A percentile compares a stretch with the other conserved stretches of the same genome.
phyloP scores from a whole-genome alignment of 495 filamentous ascomycete genomes.

The Filosporella fistucella region DNA sequence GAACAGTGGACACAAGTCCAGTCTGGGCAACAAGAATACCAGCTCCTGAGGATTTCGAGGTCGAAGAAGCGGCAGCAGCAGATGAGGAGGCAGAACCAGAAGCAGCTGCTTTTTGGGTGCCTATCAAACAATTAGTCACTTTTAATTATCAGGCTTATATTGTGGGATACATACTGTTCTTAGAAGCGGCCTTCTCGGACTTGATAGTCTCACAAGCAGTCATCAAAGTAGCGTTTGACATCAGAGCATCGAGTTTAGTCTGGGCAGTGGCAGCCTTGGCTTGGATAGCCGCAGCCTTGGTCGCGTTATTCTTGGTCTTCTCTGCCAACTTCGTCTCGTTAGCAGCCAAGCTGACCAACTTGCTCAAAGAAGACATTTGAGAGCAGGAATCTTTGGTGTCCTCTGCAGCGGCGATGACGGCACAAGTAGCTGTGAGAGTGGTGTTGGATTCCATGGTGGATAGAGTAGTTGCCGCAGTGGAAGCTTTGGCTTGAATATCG shows the following conservation, averaged over 20 bases:
- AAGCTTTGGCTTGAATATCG: conserved; percentile 17
- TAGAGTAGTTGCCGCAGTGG: conserved; percentile 5
- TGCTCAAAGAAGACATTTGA: conserved; percentile 8
- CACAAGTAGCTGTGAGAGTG: conserved; percentile 10
- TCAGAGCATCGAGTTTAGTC: conserved; percentile 9
- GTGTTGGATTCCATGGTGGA: conserved; percentile 7
- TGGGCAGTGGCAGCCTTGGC: conserved; percentile 3
- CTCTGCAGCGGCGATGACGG: conserved; percentile 7
- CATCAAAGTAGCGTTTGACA: conserved; percentile 13
- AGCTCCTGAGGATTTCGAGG: conserved; percentile 5
- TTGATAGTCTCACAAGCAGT: conserved; percentile 7
- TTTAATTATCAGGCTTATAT: not conserved
- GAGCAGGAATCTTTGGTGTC: conserved; percentile 6
- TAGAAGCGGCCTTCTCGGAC: conserved; percentile 11
- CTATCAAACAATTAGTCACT: not conserved
- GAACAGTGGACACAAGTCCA: conserved; percentile 7
- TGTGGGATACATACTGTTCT: too few species aligned
- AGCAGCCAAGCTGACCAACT: conserved; percentile 10
- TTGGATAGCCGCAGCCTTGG: conserved; percentile 7
- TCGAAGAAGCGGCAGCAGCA: conserved; percentile 2
- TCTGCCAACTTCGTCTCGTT: conserved; percentile 11
- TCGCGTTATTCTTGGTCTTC: conserved; percentile 17
- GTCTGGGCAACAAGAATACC: conserved; percentile 1
- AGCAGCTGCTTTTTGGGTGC: conserved; percentile 3
- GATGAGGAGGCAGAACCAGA: not conserved